Evolutionary conservation across 2,329 filamentous ascomycete genomes (phyloP).

Genomic region (Dothidotthia symphoricarpi): DNA sequence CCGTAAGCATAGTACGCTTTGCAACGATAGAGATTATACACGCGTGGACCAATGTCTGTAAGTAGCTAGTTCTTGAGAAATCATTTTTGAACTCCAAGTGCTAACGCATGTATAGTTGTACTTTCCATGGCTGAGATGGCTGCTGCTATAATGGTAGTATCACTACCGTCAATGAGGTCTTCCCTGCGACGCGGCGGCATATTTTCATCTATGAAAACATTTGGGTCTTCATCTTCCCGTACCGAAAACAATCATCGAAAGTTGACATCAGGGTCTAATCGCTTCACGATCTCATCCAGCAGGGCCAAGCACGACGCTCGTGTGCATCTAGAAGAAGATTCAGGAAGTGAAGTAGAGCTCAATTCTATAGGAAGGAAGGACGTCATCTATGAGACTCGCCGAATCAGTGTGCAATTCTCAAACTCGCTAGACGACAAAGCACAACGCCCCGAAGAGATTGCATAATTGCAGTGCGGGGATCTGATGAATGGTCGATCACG

Average conservation of each 20-base stretch:
- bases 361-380: conserved; percentile 19
- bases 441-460: background rate
- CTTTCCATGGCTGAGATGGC: conserved; percentile 29
- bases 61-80: conserved; percentile 1
- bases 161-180: conserved; percentile 23
- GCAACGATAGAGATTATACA: conserved; percentile 21
- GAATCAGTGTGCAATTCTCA: conserved; percentile 23
- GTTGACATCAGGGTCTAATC: conserved; percentile 7
- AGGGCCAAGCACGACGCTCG: conserved; percentile 9
- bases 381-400: conserved; percentile 22
- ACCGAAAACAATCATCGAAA: conserved; percentile 10
- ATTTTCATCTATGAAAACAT: conserved; percentile 20
- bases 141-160: conserved; percentile 28
- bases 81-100: no score
- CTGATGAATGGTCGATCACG: no score
- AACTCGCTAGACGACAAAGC: conserved; percentile 8
- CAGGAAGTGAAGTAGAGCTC: conserved; percentile 24
- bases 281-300: conserved; percentile 9
- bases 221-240: conserved; percentile 10
- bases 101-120: conserved; percentile 14
- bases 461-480: no score
- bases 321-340: conserved; percentile 15
- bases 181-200: conserved; percentile 20
- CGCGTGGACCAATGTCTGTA: conserved; percentile 28
- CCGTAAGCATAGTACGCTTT: conserved; percentile 22